phyloP scores from a whole-genome alignment of 2,329 filamentous ascomycete genomes.

The Penicillium occitanis region DNA sequence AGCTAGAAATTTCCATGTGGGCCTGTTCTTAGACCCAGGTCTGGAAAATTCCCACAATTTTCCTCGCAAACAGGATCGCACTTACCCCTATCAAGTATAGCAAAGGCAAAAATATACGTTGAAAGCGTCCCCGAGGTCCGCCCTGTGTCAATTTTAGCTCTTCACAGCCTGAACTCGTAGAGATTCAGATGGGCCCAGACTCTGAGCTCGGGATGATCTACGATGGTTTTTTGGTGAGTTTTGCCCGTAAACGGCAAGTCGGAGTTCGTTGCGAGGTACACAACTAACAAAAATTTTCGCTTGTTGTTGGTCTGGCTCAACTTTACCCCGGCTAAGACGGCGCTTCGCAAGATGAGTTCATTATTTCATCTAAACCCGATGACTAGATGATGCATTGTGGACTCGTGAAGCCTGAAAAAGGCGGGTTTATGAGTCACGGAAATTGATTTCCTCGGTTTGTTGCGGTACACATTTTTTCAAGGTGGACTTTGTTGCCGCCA shows the following conservation, averaged over 20 bases:
- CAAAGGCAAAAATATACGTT: not conserved
- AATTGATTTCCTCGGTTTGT: not conserved
- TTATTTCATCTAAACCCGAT: not conserved
- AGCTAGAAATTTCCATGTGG: conserved; percentile 14
- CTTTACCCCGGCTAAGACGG: conserved; percentile 6
- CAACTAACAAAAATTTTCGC: not conserved
- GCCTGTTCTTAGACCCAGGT: not conserved
- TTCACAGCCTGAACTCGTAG: not conserved
- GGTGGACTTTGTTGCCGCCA: not conserved
- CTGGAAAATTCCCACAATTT: not conserved
- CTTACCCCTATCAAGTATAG: conserved; percentile 5
- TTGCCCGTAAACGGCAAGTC: conserved; percentile 5
- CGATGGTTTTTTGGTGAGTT: not conserved
- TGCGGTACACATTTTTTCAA: not conserved
- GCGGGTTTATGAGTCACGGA: not conserved
- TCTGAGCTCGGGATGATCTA: conserved; percentile 1
- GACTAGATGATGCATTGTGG: not conserved
- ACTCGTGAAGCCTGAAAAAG: not conserved
- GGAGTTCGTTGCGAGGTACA: not conserved
- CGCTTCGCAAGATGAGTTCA: not conserved
- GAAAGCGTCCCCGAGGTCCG: not conserved
- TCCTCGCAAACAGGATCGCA: not conserved
- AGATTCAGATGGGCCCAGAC: not conserved
- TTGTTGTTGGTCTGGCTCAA: not conserved
- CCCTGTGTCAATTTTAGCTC: not conserved